Conservation (phyloP, 495 filamentous ascomycete species). For the Aspergillus hancockii region DNA sequence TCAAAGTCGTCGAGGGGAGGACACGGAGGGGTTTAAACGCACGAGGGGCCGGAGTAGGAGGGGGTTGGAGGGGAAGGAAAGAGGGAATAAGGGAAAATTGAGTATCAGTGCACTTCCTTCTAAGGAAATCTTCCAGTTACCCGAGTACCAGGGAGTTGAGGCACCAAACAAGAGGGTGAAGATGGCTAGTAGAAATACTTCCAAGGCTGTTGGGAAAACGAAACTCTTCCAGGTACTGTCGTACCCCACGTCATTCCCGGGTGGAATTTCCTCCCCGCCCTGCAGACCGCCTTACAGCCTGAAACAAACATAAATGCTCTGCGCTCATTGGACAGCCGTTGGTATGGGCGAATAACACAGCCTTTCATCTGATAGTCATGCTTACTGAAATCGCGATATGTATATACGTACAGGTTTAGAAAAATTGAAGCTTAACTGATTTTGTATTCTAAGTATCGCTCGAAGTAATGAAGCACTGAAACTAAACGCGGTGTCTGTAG, state of each 20-base stretch:
- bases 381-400: no score
- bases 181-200: slow-evolving; percentile 2
- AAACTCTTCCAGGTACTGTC: no score
- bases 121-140: background rate
- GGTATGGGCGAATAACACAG: no score
- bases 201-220: slow-evolving; percentile 11
- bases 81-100: background rate
- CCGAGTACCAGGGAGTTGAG: background rate
- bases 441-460: background rate
- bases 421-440: background rate
- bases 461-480: background rate
- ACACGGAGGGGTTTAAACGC: background rate
- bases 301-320: background rate
- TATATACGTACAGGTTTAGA: background rate
- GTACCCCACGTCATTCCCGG: slow-evolving; percentile 44
- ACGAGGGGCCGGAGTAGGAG: slow-evolving; percentile 1
- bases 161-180: slow-evolving; percentile 4
- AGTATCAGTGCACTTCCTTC: background rate
- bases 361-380: no score
- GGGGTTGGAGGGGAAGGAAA: slow-evolving; percentile 13
- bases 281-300: background rate
- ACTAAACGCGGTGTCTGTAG: background rate
- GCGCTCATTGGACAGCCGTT: background rate
- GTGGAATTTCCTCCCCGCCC: background rate
- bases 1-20: slow-evolving; percentile 1